A percentile compares a stretch with the other conserved stretches of the same genome.
These are phyloP conservation scores for Echeveria elegans DNA, from an alignment of 164 flowering plant genomes.

Conservation along the genomic window DNA sequence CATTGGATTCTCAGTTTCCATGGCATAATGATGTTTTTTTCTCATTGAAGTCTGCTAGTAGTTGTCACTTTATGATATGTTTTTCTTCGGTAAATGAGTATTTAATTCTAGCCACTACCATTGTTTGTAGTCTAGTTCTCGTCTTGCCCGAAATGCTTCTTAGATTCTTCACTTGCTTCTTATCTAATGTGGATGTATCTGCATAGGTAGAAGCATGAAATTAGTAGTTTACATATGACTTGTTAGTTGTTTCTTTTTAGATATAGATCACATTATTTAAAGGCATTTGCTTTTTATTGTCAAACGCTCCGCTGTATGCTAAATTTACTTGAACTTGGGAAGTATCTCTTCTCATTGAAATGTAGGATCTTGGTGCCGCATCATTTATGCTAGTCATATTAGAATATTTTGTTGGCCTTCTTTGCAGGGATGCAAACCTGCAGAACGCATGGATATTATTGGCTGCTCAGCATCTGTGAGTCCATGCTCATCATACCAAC, in stretches of 20 bases:
- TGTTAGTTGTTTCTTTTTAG: background rate
- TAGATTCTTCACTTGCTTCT: too few relatives aligned
- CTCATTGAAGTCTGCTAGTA: background rate
- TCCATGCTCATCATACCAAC: slow-evolving; percentile 57
- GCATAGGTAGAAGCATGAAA: too few relatives aligned
- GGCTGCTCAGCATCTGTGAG: slow-evolving; percentile 49
- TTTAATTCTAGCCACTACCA: background rate
- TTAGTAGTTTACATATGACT: background rate
- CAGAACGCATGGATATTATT: slow-evolving; percentile 37
- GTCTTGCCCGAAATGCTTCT: background rate
- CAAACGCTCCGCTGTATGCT: too few relatives aligned
- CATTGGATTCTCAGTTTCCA: background rate
- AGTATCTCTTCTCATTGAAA: too few relatives aligned
- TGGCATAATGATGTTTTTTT: background rate
- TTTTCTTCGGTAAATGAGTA: background rate
- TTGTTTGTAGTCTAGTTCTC: background rate
- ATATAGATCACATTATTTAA: background rate
- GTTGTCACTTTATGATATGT: background rate
- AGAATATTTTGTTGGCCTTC: background rate
- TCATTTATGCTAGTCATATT: background rate
- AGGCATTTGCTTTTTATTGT: background rate
- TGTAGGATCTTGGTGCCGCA: background rate
- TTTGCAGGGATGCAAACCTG: slow-evolving; percentile 53
- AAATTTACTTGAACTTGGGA: too few relatives aligned
- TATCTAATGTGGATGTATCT: too few relatives aligned